phyloP scores from a whole-genome alignment of 208 protist genomes.

The Acanthamoeba sp. region DNA sequence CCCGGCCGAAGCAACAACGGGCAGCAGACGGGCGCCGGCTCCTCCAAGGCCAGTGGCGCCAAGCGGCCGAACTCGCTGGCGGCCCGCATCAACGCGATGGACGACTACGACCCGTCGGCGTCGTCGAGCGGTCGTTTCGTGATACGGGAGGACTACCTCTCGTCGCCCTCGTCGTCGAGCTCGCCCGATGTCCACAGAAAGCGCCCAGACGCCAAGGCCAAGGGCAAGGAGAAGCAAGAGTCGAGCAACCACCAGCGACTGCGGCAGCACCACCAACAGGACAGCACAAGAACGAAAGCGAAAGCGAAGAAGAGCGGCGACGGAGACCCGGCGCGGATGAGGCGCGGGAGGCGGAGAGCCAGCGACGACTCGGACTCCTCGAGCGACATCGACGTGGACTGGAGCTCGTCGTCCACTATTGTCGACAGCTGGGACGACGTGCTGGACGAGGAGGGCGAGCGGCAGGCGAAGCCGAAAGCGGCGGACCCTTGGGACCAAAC shows the following conservation, averaged over 20 bases:
- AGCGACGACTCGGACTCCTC: constrained; percentile 25
- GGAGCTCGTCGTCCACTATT: constrained; percentile 16
- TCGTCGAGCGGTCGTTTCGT: constrained; percentile 38
- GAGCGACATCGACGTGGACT: constrained; percentile 71
- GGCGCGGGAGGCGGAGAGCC: neutral
- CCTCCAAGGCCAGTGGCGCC: neutral
- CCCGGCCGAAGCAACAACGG: neutral
- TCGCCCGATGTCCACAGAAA: neutral
- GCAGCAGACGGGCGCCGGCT: too few relatives aligned
- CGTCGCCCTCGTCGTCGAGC: neutral
- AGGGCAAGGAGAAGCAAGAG: constrained; percentile 13
- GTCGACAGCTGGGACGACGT: constrained; percentile 28
- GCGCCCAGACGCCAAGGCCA: neutral
- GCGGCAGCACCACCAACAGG: neutral
- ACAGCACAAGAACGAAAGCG: neutral
- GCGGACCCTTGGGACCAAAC: neutral
- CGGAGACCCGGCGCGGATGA: neutral
- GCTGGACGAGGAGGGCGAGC: neutral
- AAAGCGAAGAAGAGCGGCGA: neutral
- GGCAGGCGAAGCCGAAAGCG: neutral
- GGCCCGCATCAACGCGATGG: neutral
- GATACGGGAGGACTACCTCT: constrained; percentile 50
- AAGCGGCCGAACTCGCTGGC: neutral
- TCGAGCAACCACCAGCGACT: neutral
- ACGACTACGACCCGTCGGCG: constrained; percentile 17